These are phyloP conservation scores for Cercis canadensis DNA, from an alignment of 306 rosid genomes.

Conservation along the genomic window DNA sequence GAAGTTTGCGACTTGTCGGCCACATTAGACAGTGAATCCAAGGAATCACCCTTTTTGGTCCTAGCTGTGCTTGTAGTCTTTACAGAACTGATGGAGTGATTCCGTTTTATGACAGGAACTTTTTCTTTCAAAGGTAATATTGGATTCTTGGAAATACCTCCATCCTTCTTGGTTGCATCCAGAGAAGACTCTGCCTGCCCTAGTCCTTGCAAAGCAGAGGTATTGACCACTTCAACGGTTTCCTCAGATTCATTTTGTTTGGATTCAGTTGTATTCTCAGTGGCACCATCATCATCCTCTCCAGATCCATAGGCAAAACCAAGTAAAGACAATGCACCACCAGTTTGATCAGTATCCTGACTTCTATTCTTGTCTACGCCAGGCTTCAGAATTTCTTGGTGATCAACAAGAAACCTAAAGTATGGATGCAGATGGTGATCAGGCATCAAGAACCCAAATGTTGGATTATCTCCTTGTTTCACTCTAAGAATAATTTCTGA, in stretches of 20 bases:
- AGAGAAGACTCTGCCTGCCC: constrained; percentile 48
- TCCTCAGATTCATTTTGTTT: constrained; percentile 38
- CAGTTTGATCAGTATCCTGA: constrained; percentile 54
- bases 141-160: constrained; percentile 44
- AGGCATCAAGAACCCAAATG: constrained; percentile 92
- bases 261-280: constrained; percentile 43
- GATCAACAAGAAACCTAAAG: constrained; percentile 79
- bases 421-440: constrained; percentile 78
- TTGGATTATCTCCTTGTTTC: constrained; percentile 90
- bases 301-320: constrained; percentile 84
- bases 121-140: constrained; percentile 59
- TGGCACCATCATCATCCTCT: constrained; percentile 76
- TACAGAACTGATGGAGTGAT: constrained; percentile 53
- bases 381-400: constrained; percentile 67
- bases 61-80: constrained; percentile 47
- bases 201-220: constrained; percentile 41
- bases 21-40: constrained; percentile 36
- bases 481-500: constrained; percentile 90
- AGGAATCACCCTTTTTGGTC: constrained; percentile 47
- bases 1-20: constrained; percentile 46
- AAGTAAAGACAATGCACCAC: constrained; percentile 88
- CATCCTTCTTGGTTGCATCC: constrained; percentile 52
- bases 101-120: constrained; percentile 63
- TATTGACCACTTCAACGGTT: constrained; percentile 42
- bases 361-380: constrained; percentile 54